A percentile compares a stretch with the other conserved stretches of the same genome.
These are phyloP conservation scores for Mycena rosella DNA, from an alignment of 768 basidiomycete species.

Conservation along the genomic window DNA sequence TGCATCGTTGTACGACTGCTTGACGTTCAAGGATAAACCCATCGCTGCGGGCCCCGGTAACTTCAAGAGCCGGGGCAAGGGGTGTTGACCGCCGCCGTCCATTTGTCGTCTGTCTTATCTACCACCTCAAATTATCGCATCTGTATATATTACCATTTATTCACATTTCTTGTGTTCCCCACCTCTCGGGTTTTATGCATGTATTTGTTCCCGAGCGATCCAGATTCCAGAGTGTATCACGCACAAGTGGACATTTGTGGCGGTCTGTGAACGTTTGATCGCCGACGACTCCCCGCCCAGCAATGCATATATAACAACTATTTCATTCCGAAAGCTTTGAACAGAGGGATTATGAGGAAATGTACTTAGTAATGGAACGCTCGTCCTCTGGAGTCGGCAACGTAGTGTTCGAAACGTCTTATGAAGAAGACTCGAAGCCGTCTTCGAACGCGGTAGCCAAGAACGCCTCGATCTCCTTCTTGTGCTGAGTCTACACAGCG, in stretches of 20 bases:
- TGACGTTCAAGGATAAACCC: constrained; percentile 81
- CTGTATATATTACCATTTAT: constrained; percentile 27
- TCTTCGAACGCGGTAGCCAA: constrained; percentile 69
- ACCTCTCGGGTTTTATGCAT: background rate
- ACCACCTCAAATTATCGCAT: background rate
- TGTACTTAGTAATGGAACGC: constrained; percentile 35
- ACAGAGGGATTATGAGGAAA: constrained; percentile 8
- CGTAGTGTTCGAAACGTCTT: constrained; percentile 22
- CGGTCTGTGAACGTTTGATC: no score
- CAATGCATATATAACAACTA: constrained; percentile 15
- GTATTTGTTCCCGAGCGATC: no score
- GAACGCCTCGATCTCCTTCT: constrained; percentile 91
- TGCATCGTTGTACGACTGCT: constrained; percentile 87
- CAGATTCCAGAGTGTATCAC: no score
- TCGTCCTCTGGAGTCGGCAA: constrained; percentile 24
- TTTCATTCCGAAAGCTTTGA: constrained; percentile 19
- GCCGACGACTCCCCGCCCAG: no score
- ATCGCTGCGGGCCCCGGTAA: background rate
- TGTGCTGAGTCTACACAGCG: constrained; percentile 74
- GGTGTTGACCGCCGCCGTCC: background rate
- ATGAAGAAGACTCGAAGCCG: constrained; percentile 36
- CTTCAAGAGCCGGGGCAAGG: background rate
- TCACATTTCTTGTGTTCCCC: constrained; percentile 16
- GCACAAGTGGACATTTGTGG: no score
- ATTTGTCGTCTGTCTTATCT: constrained; percentile 1